Evolutionary conservation across 371 early-diverging fungal genomes (phyloP).

Genomic region (Mortierella sp.): DNA sequence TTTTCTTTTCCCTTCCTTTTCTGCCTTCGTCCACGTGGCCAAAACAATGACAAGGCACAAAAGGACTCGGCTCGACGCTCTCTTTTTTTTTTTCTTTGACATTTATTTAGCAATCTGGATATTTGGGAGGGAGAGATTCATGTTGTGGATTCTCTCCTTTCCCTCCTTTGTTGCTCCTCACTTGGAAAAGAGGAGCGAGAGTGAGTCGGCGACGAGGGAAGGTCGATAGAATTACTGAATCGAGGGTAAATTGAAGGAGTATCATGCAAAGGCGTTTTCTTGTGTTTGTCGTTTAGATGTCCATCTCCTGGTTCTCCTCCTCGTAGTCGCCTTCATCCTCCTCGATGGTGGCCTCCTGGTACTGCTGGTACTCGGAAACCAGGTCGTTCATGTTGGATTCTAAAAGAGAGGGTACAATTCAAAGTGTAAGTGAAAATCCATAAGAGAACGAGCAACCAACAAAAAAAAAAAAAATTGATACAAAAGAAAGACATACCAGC

Average conservation of each 20-base stretch:
- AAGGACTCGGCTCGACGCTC: too few species aligned
- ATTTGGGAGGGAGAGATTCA: background rate
- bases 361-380: constrained; percentile 98
- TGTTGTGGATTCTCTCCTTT: background rate
- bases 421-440: background rate
- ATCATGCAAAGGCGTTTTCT: background rate
- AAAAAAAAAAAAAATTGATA: constrained; percentile 2
- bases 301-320: constrained; percentile 67
- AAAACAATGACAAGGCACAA: background rate
- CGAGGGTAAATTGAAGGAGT: background rate
- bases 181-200: background rate
- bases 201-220: background rate
- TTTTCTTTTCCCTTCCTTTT: background rate
- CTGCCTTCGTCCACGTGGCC: background rate
- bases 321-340: constrained; percentile 79
- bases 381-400: constrained; percentile 97
- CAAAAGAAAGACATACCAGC: constrained; percentile 57
- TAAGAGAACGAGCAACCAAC: background rate
- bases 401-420: constrained; percentile 29
- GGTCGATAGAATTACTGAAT: background rate
- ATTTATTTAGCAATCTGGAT: constrained; percentile 16
- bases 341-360: constrained; percentile 93
- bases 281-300: constrained; percentile 29
- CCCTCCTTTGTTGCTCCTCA: background rate
- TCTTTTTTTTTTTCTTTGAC: constrained; percentile 12